These are phyloP conservation scores for Solanum appendiculatum DNA, from an alignment of 257 asterid genomes.

Conservation along the genomic window DNA sequence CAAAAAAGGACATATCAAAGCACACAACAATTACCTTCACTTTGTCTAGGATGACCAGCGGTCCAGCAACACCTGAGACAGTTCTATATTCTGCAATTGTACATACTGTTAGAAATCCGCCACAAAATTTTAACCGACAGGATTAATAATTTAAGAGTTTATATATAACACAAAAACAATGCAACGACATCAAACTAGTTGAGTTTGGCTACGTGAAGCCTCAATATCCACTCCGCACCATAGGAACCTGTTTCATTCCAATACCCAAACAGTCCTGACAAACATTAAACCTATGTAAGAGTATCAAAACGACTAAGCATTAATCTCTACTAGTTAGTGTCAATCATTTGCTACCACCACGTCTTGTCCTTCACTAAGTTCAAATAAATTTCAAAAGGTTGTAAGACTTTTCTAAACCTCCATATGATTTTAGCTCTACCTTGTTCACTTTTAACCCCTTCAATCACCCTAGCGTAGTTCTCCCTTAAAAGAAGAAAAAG, in stretches of 20 bases:
- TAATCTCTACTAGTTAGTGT: not conserved
- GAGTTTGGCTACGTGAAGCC: not conserved
- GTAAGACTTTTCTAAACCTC: not conserved
- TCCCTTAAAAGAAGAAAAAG: not conserved
- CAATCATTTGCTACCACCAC: not conserved
- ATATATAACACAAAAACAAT: not conserved
- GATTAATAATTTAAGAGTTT: not conserved
- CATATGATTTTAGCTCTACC: not conserved
- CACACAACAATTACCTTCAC: slow-evolving; percentile 58
- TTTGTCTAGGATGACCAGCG: slow-evolving; percentile 91
- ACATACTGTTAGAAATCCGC: not conserved
- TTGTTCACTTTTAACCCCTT: not conserved
- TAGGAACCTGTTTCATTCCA: not conserved
- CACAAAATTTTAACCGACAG: not conserved
- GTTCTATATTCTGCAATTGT: slow-evolving; percentile 83
- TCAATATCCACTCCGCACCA: not conserved
- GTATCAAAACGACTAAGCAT: not conserved
- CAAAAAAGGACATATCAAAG: not conserved
- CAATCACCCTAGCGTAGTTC: not conserved
- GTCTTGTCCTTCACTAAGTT: not conserved
- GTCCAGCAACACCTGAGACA: slow-evolving; percentile 99
- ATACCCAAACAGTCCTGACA: not conserved
- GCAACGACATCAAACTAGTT: not conserved
- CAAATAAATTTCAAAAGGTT: not conserved
- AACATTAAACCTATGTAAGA: not conserved